These are phyloP conservation scores for Grosmannia huntii DNA, from an alignment of 2,329 filamentous ascomycete species.

Conservation along the genomic window DNA sequence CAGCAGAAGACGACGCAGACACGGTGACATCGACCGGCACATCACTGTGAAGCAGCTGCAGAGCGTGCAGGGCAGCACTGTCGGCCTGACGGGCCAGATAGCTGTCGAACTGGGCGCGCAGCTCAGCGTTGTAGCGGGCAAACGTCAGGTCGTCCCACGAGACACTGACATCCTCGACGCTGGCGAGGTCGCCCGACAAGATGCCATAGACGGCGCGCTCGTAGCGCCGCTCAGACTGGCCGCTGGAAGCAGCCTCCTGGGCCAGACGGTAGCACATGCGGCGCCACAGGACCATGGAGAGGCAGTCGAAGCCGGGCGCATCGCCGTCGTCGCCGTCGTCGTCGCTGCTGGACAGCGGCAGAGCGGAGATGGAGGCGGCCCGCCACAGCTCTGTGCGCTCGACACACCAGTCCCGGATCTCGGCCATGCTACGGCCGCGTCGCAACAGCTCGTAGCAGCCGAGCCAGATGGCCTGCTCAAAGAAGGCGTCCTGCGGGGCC, in stretches of 20 bases:
- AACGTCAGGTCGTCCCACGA: constrained; percentile 31
- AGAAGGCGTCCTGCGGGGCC: constrained; percentile 73
- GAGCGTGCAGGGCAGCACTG: constrained; percentile 7
- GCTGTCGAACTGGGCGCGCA: constrained; percentile 14
- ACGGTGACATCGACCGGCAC: constrained; percentile 2
- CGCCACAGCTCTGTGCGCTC: constrained; percentile 84
- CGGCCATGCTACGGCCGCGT: constrained; percentile 59
- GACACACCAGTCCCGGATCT: constrained; percentile 75
- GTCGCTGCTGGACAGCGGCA: constrained; percentile 38
- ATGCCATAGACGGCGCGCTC: constrained; percentile 85
- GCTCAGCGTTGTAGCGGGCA: constrained; percentile 15
- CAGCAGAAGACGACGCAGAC: background rate
- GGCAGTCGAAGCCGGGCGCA: constrained; percentile 26
- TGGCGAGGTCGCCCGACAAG: constrained; percentile 70
- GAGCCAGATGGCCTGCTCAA: constrained; percentile 83
- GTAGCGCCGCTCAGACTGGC: constrained; percentile 35
- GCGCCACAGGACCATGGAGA: constrained; percentile 54
- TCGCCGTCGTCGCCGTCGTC: constrained; percentile 30
- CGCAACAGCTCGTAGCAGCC: constrained; percentile 90
- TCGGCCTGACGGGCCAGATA: constrained; percentile 13
- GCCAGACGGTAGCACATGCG: constrained; percentile 63
- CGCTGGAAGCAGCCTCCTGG: constrained; percentile 54
- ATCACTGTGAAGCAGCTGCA: constrained; percentile 11
- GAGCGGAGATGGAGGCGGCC: constrained; percentile 65
- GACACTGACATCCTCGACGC: constrained; percentile 48